Percentiles rank a stretch among this genome's conserved stretches.
Conservation (phyloP, 495 filamentous ascomycete genomes). For the Penicillium argentinense region DNA sequence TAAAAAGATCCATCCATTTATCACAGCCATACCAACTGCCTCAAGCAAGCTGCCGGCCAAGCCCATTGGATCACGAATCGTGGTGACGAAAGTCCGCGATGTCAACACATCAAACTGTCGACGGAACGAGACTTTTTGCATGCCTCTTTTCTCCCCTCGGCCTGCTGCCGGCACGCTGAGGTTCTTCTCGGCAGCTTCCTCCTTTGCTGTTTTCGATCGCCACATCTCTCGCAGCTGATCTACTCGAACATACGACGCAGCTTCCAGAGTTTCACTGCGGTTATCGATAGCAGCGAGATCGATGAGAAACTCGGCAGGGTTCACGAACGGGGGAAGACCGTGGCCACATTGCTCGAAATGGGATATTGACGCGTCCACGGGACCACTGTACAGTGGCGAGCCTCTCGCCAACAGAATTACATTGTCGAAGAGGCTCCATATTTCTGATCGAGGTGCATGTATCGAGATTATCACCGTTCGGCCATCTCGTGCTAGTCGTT, state of each 20-base stretch:
- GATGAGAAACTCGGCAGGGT: conserved; percentile 72
- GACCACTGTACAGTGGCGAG: conserved; percentile 63
- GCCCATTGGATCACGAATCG: conserved; percentile 70
- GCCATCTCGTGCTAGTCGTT: conserved; percentile 62
- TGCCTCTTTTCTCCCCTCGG: conserved; percentile 4
- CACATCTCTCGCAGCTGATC: conserved; percentile 54
- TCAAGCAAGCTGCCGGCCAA: conserved; percentile 64
- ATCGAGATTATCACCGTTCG: conserved; percentile 71
- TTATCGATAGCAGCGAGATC: conserved; percentile 71
- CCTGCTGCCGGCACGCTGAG: neutral
- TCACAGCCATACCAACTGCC: conserved; percentile 63
- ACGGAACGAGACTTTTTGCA: conserved; percentile 43
- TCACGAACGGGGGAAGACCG: conserved; percentile 63
- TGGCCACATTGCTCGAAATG: conserved; percentile 60
- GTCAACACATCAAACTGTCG: conserved; percentile 65
- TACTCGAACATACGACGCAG: conserved; percentile 54
- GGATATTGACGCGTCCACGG: conserved; percentile 46
- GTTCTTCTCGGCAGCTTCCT: conserved; percentile 1
- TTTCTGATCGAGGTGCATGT: conserved; percentile 72
- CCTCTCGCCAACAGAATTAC: conserved; percentile 64
- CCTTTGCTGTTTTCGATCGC: conserved; percentile 28
- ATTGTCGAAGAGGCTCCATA: conserved; percentile 71
- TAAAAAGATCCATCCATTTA: conserved; percentile 71
- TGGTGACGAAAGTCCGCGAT: conserved; percentile 62
- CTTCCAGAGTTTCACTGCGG: conserved; percentile 59